Evolutionary conservation across 2,329 filamentous ascomycete genomes (phyloP).

Genomic region (Stachybotrys chlorohalonatus): DNA sequence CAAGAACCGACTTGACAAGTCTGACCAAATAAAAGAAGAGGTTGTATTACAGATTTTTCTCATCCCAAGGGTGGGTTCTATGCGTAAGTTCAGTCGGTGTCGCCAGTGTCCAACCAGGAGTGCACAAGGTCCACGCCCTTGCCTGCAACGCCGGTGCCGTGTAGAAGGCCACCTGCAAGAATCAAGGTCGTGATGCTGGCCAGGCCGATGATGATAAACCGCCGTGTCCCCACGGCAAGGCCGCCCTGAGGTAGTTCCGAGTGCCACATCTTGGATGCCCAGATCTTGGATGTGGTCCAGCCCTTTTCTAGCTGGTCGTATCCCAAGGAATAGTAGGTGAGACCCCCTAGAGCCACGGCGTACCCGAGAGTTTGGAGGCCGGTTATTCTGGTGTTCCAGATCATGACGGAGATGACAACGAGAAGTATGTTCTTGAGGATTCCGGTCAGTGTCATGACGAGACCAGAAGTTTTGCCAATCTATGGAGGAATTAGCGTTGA

Average conservation of each 20-base stretch:
- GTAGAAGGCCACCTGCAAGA: constrained; percentile 5
- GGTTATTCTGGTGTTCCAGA: constrained; percentile 67
- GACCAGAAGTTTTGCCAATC: constrained; percentile 82
- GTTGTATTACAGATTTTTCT: background rate
- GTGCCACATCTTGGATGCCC: constrained; percentile 12
- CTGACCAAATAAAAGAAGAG: background rate
- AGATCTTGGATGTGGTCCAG: constrained; percentile 11
- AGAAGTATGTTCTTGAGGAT: constrained; percentile 85
- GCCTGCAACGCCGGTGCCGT: background rate
- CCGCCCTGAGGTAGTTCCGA: constrained; percentile 9
- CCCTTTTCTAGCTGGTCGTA: constrained; percentile 22
- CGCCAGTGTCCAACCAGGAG: constrained; percentile 6
- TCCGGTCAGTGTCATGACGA: constrained; percentile 77
- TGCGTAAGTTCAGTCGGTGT: constrained; percentile 6
- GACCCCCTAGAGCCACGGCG: constrained; percentile 51
- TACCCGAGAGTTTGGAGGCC: constrained; percentile 70
- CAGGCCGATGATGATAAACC: constrained; percentile 16
- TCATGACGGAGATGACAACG: constrained; percentile 64
- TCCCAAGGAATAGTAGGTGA: constrained; percentile 39
- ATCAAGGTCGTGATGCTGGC: constrained; percentile 10
- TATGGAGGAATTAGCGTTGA: constrained; percentile 22
- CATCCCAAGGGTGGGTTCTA: background rate
- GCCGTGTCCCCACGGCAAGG: constrained; percentile 12
- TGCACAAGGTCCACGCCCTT: background rate
- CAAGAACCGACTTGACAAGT: background rate